phyloP scores from a whole-genome alignment of 768 basidiomycete species.

The Polyporus arcularius region DNA sequence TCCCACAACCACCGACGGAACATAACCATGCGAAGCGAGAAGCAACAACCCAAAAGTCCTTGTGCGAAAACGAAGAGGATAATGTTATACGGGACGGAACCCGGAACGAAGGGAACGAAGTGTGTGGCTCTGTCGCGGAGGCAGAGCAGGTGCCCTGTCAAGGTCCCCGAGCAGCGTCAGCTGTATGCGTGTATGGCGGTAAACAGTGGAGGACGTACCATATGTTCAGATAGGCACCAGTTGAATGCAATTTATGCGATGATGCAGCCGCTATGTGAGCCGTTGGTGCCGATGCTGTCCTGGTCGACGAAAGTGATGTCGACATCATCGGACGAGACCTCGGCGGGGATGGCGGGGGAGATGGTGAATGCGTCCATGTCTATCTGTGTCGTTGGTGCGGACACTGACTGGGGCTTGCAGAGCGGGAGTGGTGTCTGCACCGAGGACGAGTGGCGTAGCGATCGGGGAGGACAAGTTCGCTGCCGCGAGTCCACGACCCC shows the following conservation, averaged over 20 bases:
- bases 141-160: too few relatives aligned
- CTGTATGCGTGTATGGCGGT: too few relatives aligned
- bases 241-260: constrained; percentile 3
- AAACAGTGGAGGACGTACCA: too few relatives aligned
- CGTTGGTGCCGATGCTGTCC: constrained; percentile 6
- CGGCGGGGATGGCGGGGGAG: constrained; percentile 12
- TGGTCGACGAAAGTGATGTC: neutral
- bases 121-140: too few relatives aligned
- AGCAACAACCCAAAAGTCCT: too few relatives aligned
- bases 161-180: too few relatives aligned
- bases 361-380: constrained; percentile 22
- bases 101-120: too few relatives aligned
- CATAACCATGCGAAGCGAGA: too few relatives aligned
- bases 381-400: neutral
- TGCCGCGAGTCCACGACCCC: neutral
- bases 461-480: neutral
- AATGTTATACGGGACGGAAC: too few relatives aligned
- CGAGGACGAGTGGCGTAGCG: neutral
- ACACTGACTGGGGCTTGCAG: neutral
- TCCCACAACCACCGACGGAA: too few relatives aligned
- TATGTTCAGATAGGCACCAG: too few relatives aligned
- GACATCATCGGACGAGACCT: constrained; percentile 2
- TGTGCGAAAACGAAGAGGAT: too few relatives aligned
- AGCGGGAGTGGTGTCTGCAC: neutral
- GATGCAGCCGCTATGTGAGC: constrained; percentile 7